Base-by-base conservation (phyloP, 1,284 basidiomycete genomes). In the Thecaphora thlaspeos region DNA sequence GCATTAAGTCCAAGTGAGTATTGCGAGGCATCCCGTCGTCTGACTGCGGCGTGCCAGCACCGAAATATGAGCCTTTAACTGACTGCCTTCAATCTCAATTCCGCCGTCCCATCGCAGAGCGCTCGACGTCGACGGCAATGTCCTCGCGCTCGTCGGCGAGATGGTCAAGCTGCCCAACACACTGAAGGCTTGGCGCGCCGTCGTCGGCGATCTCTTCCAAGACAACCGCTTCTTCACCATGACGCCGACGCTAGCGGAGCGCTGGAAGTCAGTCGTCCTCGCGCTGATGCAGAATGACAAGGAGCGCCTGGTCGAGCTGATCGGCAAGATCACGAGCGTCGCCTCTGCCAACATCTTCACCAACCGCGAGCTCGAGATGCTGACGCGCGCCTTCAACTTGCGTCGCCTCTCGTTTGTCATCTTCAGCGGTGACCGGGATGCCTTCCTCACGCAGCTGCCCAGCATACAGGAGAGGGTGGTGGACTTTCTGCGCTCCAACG, bases 381-480 rank as follows among this genome's bases (percentile, higher is more conserved):
- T 91, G 0, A 81, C 88, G 15, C 86, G 91, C n/a, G 90, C 91
- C 1, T 81, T 92, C 47, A 94, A 90, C 68, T 82, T 99, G 22
- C 85, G 95, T 34, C 82, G 95, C 32, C 80, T 98, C 41, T 89
- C 92, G 5, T 91, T 90, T 70, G 84, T 89, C 19, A 79, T 98
- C 11, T 87, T 91, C 50, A 82, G 89, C 0, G 90, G 87, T 11
- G 90, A 92, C 65, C 88, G 88, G 78, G 92, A 98, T 75, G 87
- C 90, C 46, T 95, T 90, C 80, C 79, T 98, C 39, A 86, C 86
- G 0, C 90, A 93, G 62, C 81, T 99, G 24, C 95, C 95, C 3
- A 85, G 84, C 39, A 90, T 99, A 22, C 93, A 97, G 79, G 95
- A 98, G 80, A 95, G 91, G 79, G 82, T 99, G 18, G 95, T 97